Conservation (phyloP, 139 green algal species). For the Astrephomene gubernaculifera region DNA sequence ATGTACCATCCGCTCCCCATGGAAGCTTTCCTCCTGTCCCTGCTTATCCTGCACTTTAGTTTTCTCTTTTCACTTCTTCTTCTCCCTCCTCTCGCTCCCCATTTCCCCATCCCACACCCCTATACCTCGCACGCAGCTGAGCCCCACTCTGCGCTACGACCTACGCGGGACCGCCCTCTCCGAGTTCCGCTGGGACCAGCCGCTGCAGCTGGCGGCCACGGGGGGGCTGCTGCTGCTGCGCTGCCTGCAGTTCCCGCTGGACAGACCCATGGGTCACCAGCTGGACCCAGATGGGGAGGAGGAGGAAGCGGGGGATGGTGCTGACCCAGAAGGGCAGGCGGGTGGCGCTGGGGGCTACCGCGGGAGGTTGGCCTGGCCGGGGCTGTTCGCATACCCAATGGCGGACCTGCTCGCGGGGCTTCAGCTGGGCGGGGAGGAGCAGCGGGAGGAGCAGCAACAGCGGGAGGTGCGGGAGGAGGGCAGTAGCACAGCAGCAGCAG, state of each 20-base stretch:
- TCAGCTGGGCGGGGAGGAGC: not conserved
- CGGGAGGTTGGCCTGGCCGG: conserved; percentile 14
- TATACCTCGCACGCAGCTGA: not conserved
- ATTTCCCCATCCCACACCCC: not conserved
- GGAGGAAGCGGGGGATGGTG: too few species aligned
- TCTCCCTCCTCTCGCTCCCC: not conserved
- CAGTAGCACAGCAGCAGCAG: not conserved
- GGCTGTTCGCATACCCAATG: conserved; percentile 8
- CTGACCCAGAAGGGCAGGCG: not conserved
- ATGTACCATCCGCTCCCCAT: too few species aligned
- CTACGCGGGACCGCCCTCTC: not conserved
- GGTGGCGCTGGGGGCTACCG: too few species aligned
- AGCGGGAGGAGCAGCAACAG: not conserved
- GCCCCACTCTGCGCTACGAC: not conserved
- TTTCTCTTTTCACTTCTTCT: not conserved
- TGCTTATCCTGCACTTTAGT: too few species aligned
- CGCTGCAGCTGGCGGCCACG: not conserved
- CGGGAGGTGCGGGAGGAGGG: not conserved
- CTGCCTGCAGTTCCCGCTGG: conserved; percentile 30
- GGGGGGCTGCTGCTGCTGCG: conserved; percentile 33
- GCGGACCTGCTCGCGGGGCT: conserved; percentile 8
- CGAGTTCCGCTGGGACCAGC: conserved; percentile 14
- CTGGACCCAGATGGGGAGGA: too few species aligned
- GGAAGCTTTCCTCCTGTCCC: too few species aligned
- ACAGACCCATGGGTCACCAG: not conserved